phyloP scores from a whole-genome alignment of 2,329 filamentous ascomycete genomes.

The Parasarocladium wereldwijsianum region DNA sequence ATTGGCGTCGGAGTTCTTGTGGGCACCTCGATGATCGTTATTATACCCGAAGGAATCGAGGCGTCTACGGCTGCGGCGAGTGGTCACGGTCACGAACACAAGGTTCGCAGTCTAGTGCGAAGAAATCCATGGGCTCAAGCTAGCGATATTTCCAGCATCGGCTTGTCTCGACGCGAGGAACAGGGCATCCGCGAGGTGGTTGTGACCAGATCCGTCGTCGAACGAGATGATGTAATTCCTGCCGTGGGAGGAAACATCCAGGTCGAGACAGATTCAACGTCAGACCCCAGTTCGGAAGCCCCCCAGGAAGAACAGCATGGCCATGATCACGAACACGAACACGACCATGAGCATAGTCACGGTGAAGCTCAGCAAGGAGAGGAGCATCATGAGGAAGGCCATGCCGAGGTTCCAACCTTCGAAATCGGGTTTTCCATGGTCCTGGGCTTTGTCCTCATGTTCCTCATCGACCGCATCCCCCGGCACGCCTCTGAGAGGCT shows the following conservation, averaged over 20 bases:
- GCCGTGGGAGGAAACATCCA: too few species aligned
- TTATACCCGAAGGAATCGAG: slow-evolving; percentile 93
- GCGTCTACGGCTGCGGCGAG: slow-evolving; percentile 48
- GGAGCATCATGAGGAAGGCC: slow-evolving; percentile 20
- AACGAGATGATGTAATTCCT: too few species aligned
- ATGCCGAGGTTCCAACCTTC: slow-evolving; percentile 41
- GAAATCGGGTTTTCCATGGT: slow-evolving; percentile 82
- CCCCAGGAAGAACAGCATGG: slow-evolving; percentile 7
- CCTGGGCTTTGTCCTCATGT: slow-evolving; percentile 90
- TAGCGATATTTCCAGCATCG: slow-evolving; percentile 11
- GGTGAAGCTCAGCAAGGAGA: slow-evolving; percentile 13
- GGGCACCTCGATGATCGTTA: slow-evolving; percentile 88
- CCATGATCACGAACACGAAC: slow-evolving; percentile 7
- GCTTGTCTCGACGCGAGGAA: too few species aligned
- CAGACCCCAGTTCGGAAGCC: too few species aligned
- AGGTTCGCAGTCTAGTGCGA: slow-evolving; percentile 16
- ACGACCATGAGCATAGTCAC: slow-evolving; percentile 17
- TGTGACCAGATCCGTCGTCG: slow-evolving; percentile 10
- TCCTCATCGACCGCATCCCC: slow-evolving; percentile 78
- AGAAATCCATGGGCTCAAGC: slow-evolving; percentile 17
- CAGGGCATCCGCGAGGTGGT: too few species aligned
- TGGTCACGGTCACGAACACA: slow-evolving; percentile 22
- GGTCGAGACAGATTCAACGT: too few species aligned
- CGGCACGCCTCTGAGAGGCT: slow-evolving; percentile 53
- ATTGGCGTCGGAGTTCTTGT: slow-evolving; percentile 89